These are phyloP conservation scores for Cephalotrichum gorgonifer DNA, from an alignment of 2,329 filamentous ascomycete species.

Conservation along the genomic window DNA sequence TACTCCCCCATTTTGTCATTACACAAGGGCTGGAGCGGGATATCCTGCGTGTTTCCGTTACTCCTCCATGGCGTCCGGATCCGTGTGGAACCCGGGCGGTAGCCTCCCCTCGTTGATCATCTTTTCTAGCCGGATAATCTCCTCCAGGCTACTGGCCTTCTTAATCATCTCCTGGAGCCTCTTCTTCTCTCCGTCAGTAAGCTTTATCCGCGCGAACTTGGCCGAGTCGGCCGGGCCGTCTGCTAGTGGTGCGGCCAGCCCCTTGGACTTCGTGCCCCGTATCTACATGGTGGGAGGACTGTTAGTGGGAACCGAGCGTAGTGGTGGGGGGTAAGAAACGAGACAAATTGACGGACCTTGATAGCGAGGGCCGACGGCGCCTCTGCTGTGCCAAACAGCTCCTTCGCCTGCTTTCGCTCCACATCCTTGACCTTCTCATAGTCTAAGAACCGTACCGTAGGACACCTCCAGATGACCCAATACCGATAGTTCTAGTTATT, in stretches of 20 bases:
- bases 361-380: constrained; percentile 73
- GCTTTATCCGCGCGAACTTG: constrained; percentile 67
- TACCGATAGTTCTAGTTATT: constrained; percentile 71
- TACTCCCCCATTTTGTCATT: background rate
- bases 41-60: constrained; percentile 21
- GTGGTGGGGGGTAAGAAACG: background rate
- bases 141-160: constrained; percentile 78
- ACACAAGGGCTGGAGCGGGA: background rate
- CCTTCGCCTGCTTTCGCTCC: constrained; percentile 64
- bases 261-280: constrained; percentile 71
- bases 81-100: constrained; percentile 53
- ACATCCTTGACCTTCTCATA: constrained; percentile 83
- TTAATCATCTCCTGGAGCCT: constrained; percentile 77
- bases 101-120: constrained; percentile 82
- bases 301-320: constrained; percentile 4
- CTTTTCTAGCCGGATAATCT: constrained; percentile 85
- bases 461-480: constrained; percentile 83
- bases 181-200: constrained; percentile 83
- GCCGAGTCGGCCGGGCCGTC: constrained; percentile 21
- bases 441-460: constrained; percentile 80
- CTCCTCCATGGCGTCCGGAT: constrained; percentile 51
- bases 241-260: constrained; percentile 28
- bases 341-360: constrained; percentile 35
- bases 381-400: constrained; percentile 72
- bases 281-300: constrained; percentile 42